Evolutionary conservation across 2,329 filamentous ascomycete species (phyloP).

Genomic region (Aspergillus vadensis): DNA sequence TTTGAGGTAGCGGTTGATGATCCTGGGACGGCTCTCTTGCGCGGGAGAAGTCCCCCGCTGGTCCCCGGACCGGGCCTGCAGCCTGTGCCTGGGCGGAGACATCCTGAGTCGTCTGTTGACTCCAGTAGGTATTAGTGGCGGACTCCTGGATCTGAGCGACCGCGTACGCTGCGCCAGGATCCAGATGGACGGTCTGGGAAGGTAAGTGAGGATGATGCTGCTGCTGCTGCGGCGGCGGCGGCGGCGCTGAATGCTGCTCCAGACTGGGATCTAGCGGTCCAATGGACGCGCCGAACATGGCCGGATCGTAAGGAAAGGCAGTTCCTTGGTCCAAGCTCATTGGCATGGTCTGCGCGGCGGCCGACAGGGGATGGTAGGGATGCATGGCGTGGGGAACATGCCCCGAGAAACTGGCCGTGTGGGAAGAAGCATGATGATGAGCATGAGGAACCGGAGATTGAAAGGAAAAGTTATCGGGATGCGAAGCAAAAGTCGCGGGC

Average conservation of each 20-base stretch:
- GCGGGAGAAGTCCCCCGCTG: slow-evolving; percentile 3
- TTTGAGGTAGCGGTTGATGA: slow-evolving; percentile 11
- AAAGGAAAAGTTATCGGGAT: slow-evolving; percentile 20
- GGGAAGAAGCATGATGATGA: neutral
- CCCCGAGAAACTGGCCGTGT: slow-evolving; percentile 15
- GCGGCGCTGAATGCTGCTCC: slow-evolving; percentile 6
- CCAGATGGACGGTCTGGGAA: slow-evolving; percentile 15
- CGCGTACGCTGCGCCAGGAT: slow-evolving; percentile 14
- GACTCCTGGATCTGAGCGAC: slow-evolving; percentile 11
- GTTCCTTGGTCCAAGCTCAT: slow-evolving; percentile 24
- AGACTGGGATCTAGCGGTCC: slow-evolving; percentile 20
- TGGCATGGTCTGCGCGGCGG: slow-evolving; percentile 9
- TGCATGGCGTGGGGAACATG: slow-evolving; percentile 30
- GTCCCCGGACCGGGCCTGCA: neutral
- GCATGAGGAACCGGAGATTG: slow-evolving; percentile 9
- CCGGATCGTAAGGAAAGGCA: slow-evolving; percentile 28
- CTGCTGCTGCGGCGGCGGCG: neutral
- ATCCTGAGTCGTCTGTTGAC: slow-evolving; percentile 2
- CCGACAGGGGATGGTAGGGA: slow-evolving; percentile 27
- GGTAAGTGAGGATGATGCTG: slow-evolving; percentile 9
- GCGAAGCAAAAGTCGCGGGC: slow-evolving; percentile 17
- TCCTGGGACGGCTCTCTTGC: slow-evolving; percentile 4
- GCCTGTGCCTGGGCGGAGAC: neutral
- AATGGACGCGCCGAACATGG: slow-evolving; percentile 24
- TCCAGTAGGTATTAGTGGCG: slow-evolving; percentile 15